Evolutionary conservation across 148 eudicot species (phyloP), one percentile per base, ranked within the genome.

Genomic region (Rhododendron henanense): DNA sequence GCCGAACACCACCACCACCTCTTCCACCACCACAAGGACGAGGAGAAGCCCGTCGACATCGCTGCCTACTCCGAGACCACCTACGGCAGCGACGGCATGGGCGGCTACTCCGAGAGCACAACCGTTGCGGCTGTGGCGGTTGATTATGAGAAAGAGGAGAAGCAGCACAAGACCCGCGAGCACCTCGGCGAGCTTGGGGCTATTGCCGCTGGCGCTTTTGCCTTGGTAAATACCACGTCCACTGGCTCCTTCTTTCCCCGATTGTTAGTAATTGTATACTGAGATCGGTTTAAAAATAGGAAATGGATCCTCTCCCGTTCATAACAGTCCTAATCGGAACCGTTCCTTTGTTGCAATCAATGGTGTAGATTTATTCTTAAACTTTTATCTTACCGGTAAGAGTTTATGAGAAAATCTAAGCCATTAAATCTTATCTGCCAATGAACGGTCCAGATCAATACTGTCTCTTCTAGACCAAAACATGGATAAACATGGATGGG

Each of bases 161-260:
- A 91, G 84, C 88, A 90, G 81, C 91, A 91, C 89, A 91, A 89
- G 71, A 71, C 61, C 78, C 85, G 61, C 16, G 85, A 85, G 44
- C 83, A 86, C 15, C 78, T 90, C 41, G 87, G 93, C 67, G 88
- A 86, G 87, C 88, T 87, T 67, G 87, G 92, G 1, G 87, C 91
- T 44, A 10, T 85, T 37, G 90, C 90, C 75, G 93, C 92, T 33
- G 93, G 91, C 80, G 92, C 89, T 63, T 91, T 78, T 85, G 93
- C 93, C 55, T 84, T 92, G 91, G 93, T 90, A 90, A 65, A 28
- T 31, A 31, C 65, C 21, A 21, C 45, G 45, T 6, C 7, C 45
- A 53, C 57, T 53, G 57, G 18, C 4, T 53, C 16, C 19, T 53
- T 14, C 5, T 53, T 53, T 53, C 19, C 4, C 18, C 11, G 16